These are phyloP conservation scores for Cerrena zonata DNA, from an alignment of 1,284 basidiomycete genomes.

Conservation along the genomic window DNA sequence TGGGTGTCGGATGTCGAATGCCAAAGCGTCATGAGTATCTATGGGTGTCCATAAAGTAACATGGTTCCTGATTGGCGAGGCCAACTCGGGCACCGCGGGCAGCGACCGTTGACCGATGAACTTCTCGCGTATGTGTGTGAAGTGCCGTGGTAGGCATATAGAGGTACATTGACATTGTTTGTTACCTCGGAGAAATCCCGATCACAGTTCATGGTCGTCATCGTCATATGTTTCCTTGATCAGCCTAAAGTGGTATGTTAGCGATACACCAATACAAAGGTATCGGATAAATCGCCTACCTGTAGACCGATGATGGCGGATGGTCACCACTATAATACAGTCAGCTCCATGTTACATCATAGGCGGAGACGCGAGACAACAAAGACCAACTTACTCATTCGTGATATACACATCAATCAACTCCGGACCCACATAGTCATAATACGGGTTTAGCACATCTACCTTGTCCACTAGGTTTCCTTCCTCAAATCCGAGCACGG, in stretches of 20 bases:
- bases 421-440: conserved; percentile 91
- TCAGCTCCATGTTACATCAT: not conserved
- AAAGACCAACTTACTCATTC: conserved; percentile 72
- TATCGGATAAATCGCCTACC: conserved; percentile 34
- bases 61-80: too few relatives aligned
- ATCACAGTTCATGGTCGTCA: conserved; percentile 72
- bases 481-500: conserved; percentile 78
- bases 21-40: too few relatives aligned
- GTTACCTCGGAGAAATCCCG: not conserved
- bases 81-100: too few relatives aligned
- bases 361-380: conserved; percentile 1
- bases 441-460: conserved; percentile 87
- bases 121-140: too few relatives aligned
- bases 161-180: too few relatives aligned
- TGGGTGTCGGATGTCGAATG: too few relatives aligned
- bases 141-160: too few relatives aligned
- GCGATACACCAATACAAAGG: conserved; percentile 3
- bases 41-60: too few relatives aligned
- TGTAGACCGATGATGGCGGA: conserved; percentile 85
- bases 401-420: conserved; percentile 92
- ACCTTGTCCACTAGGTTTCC: conserved; percentile 75
- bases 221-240: conserved; percentile 91
- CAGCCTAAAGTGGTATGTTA: conserved; percentile 41
- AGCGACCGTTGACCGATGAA: too few relatives aligned
- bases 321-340: conserved; percentile 69